A percentile compares a stretch with the other conserved stretches of the same genome.
Evolutionary conservation across 2,329 filamentous ascomycete species (phyloP).

Genomic region (Neofusicoccum parvum): DNA sequence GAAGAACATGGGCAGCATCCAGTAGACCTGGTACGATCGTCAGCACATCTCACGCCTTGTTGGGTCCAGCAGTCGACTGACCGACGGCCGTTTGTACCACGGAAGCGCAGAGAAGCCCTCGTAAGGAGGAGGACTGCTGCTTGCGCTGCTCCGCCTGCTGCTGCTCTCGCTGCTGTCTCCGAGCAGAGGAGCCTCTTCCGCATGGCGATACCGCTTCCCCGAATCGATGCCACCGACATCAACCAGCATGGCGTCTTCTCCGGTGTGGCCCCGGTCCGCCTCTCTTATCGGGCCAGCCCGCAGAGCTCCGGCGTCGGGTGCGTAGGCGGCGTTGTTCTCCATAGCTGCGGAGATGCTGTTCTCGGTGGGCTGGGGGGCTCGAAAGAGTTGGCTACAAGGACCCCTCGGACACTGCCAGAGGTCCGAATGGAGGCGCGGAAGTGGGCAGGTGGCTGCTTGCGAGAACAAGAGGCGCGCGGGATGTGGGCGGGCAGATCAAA

Average conservation of each 20-base stretch:
- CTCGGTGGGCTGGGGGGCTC: not conserved
- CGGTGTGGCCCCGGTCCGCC: constrained; percentile 20
- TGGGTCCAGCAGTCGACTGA: constrained; percentile 34
- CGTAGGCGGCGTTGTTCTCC: constrained; percentile 31
- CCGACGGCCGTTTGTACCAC: constrained; percentile 66
- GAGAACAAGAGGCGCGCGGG: not conserved
- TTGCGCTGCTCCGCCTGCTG: not conserved
- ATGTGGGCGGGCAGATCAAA: constrained; percentile 2
- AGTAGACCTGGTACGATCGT: constrained; percentile 61
- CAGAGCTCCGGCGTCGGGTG: constrained; percentile 34
- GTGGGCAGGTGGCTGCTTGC: not conserved
- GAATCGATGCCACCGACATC: constrained; percentile 50
- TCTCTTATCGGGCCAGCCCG: constrained; percentile 14
- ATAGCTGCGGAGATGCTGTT: constrained; percentile 12
- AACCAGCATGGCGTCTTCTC: constrained; percentile 47
- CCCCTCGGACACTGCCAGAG: not conserved
- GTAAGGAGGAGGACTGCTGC: constrained; percentile 11
- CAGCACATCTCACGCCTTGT: not conserved
- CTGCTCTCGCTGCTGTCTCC: not conserved
- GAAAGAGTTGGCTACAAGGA: not conserved
- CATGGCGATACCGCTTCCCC: not conserved
- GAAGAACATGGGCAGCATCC: constrained; percentile 79
- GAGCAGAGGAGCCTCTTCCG: constrained; percentile 15
- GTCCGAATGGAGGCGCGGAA: not conserved
- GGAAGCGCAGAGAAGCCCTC: constrained; percentile 62